Conservation (phyloP, 345 rosid species). For the Reutealis trisperma region DNA sequence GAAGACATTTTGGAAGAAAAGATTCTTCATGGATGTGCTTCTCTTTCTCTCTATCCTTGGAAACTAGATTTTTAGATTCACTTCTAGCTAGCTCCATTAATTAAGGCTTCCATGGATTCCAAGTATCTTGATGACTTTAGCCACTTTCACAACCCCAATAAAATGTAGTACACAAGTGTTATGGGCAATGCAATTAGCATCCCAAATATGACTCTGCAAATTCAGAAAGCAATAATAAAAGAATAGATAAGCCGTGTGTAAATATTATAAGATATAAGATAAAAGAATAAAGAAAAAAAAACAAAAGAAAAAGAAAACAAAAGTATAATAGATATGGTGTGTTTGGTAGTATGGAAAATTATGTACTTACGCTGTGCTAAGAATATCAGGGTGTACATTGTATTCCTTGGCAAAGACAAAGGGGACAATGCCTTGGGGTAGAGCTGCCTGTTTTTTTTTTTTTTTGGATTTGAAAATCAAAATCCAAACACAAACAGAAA, state of each 20-base stretch:
- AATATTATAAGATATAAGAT: background rate
- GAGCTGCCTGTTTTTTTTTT: conserved; percentile 60
- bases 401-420: conserved; percentile 87
- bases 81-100: background rate
- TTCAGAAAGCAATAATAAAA: conserved; percentile 1
- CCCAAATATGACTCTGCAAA: conserved; percentile 91
- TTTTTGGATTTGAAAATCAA: conserved; percentile 11
- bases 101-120: conserved; percentile 13
- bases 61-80: conserved; percentile 11
- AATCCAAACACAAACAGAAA: conserved; percentile 14
- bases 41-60: conserved; percentile 9
- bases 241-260: conserved; percentile 6
- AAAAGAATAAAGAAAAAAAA: background rate
- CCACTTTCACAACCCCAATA: conserved; percentile 62
- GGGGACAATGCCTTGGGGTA: conserved; percentile 86
- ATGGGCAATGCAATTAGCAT: conserved; percentile 97
- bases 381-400: conserved; percentile 75
- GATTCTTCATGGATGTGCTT: conserved; percentile 13
- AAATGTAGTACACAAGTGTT: conserved; percentile 87
- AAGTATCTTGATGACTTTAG: background rate
- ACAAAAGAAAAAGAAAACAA: background rate
- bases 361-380: conserved; percentile 66
- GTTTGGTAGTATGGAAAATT: background rate
- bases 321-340: background rate
- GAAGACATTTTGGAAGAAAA: conserved; percentile 19